These are phyloP conservation scores for Epichloe hybrida DNA, from an alignment of 2,329 filamentous ascomycete genomes.

Conservation along the genomic window DNA sequence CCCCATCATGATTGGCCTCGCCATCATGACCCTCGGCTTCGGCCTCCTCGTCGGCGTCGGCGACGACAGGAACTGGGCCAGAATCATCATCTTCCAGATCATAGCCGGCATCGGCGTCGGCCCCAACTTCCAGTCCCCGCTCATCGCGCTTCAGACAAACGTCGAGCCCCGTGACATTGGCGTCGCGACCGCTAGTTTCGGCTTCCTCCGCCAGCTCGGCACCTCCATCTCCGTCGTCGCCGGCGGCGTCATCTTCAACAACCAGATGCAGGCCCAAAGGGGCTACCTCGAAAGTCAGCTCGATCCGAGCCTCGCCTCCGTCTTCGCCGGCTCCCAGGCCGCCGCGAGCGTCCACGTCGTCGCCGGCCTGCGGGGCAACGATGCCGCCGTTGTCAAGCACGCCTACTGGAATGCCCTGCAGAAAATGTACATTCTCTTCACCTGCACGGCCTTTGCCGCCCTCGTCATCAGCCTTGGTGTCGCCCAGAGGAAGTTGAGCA, in stretches of 20 bases:
- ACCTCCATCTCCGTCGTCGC: slow-evolving; percentile 57
- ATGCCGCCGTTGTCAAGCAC: slow-evolving; percentile 27
- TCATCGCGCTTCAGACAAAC: slow-evolving; percentile 54
- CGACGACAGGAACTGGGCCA: slow-evolving; percentile 37
- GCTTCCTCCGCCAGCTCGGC: slow-evolving; percentile 55
- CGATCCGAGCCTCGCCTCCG: slow-evolving; percentile 32
- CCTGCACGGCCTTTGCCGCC: slow-evolving; percentile 32
- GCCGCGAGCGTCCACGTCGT: slow-evolving; percentile 47
- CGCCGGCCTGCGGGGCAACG: slow-evolving; percentile 30
- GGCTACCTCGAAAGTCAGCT: slow-evolving; percentile 34
- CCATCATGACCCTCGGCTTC: slow-evolving; percentile 48
- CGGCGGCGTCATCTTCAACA: slow-evolving; percentile 69
- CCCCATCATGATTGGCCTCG: slow-evolving; percentile 44
- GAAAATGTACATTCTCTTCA: slow-evolving; percentile 46
- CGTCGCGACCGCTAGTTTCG: slow-evolving; percentile 53
- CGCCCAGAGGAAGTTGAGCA: slow-evolving; percentile 35
- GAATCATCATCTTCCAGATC: slow-evolving; percentile 48
- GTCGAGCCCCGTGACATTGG: slow-evolving; percentile 50
- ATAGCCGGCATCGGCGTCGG: slow-evolving; percentile 51
- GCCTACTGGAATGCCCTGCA: slow-evolving; percentile 37
- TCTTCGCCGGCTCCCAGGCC: slow-evolving; percentile 45
- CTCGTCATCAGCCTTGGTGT: slow-evolving; percentile 35
- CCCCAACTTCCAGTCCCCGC: slow-evolving; percentile 54
- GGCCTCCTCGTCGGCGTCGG: slow-evolving; percentile 52
- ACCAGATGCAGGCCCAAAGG: slow-evolving; percentile 49